Percentiles rank a stretch among this genome's conserved stretches.
Evolutionary conservation across 495 filamentous ascomycete species (phyloP).

Genomic region (Mytilinidion resinicola): DNA sequence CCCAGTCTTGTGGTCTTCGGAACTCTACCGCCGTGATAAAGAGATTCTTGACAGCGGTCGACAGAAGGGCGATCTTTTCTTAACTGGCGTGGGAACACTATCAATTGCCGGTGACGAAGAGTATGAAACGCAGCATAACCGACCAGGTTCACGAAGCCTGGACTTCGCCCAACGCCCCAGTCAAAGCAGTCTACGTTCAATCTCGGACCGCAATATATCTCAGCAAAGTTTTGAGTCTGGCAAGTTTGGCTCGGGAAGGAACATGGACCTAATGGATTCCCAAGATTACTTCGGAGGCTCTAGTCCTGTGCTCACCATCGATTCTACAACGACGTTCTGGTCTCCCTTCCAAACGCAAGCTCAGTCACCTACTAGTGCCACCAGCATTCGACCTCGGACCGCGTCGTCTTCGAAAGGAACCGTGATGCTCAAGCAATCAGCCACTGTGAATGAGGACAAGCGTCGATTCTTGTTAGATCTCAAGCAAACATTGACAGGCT

Average conservation of each 20-base stretch:
- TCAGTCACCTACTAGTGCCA: constrained; percentile 36
- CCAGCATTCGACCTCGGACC: constrained; percentile 36
- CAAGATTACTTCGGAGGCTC: constrained; percentile 62
- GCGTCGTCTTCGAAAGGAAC: constrained; percentile 55
- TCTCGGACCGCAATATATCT: constrained; percentile 51
- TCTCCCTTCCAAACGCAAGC: constrained; percentile 62
- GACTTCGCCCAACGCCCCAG: constrained; percentile 40
- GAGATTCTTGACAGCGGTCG: constrained; percentile 64
- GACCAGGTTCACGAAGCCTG: constrained; percentile 37
- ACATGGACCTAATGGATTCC: constrained; percentile 59
- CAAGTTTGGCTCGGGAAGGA: constrained; percentile 48
- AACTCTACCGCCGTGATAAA: constrained; percentile 76
- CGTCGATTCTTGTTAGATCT: constrained; percentile 66
- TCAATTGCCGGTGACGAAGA: constrained; percentile 46
- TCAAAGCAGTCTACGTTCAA: constrained; percentile 46
- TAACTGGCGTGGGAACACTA: constrained; percentile 45
- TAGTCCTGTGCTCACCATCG: constrained; percentile 65
- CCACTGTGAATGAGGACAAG: constrained; percentile 44
- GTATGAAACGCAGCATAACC: constrained; percentile 30
- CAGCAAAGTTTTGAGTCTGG: constrained; percentile 64
- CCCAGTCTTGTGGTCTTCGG: constrained; percentile 88
- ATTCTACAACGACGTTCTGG: constrained; percentile 81
- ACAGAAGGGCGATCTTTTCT: constrained; percentile 47
- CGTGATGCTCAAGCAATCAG: constrained; percentile 46
- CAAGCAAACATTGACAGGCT: constrained; percentile 70